Evolutionary conservation across 2,329 filamentous ascomycete genomes (phyloP).

Genomic region (Cryphonectria carpinicola): DNA sequence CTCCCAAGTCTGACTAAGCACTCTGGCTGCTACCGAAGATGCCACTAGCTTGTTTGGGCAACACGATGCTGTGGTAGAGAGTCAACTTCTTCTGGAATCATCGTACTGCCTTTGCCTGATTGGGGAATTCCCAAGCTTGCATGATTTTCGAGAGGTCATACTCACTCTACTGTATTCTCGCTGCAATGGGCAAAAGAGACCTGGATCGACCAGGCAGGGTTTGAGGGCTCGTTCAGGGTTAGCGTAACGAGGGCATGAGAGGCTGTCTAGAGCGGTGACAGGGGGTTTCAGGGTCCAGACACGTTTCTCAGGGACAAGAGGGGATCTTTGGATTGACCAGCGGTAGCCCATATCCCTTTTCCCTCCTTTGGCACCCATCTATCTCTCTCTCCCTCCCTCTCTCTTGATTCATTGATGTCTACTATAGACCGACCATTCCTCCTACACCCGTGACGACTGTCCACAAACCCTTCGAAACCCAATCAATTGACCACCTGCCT

Average conservation of each 20-base stretch:
- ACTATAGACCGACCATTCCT: neutral
- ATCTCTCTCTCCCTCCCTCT: neutral
- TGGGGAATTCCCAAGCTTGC: no score
- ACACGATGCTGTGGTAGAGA: neutral
- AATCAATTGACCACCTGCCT: neutral
- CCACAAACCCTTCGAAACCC: neutral
- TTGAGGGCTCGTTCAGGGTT: neutral
- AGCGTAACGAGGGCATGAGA: neutral
- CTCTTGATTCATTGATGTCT: neutral
- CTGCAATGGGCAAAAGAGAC: neutral
- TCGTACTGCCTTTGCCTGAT: neutral
- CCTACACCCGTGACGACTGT: neutral
- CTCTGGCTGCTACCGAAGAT: neutral
- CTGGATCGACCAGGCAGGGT: neutral
- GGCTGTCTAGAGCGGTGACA: slow-evolving; percentile 2
- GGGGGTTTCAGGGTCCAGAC: slow-evolving; percentile 10
- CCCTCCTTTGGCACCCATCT: no score
- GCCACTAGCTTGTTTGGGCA: neutral
- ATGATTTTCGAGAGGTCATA: neutral
- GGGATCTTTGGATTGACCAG: neutral
- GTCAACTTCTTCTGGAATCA: neutral
- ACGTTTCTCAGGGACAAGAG: slow-evolving; percentile 16
- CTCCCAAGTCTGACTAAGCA: slow-evolving; percentile 11
- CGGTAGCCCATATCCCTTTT: neutral
- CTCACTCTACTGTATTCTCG: neutral